Evolutionary conservation across 1,284 basidiomycete species (phyloP).

Genomic region (Sporisorium graminicola): DNA sequence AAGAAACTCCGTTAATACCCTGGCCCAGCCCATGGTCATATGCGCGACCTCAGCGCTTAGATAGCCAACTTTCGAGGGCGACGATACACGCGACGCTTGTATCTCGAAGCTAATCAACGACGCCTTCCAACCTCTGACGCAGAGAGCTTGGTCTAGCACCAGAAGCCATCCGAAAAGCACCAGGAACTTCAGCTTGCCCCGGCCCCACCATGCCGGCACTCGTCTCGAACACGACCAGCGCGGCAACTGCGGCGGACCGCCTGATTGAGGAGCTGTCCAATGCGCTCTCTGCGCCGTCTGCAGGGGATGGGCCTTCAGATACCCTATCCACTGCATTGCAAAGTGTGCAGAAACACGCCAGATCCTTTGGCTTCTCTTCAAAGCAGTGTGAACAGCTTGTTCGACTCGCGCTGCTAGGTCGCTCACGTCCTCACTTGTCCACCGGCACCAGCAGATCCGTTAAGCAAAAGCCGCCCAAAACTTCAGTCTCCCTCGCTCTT

Average conservation of each 20-base stretch:
- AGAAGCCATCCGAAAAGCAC: background rate
- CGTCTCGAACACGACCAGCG: conserved; percentile 6
- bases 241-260: conserved; percentile 27
- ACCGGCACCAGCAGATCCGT: conserved; percentile 16
- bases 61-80: background rate
- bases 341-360: conserved; percentile 28
- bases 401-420: conserved; percentile 36
- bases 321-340: conserved; percentile 13
- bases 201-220: conserved; percentile 27
- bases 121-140: background rate
- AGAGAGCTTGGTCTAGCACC: background rate
- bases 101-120: background rate
- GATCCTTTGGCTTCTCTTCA: conserved; percentile 35
- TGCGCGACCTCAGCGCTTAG: background rate
- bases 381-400: conserved; percentile 44
- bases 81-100: background rate
- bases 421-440: conserved; percentile 11
- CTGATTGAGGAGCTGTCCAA: conserved; percentile 28
- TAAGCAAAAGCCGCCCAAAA: conserved; percentile 34
- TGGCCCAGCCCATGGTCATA: background rate
- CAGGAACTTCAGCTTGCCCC: background rate
- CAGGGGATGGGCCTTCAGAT: conserved; percentile 10
- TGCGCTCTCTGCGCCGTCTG: conserved; percentile 25
- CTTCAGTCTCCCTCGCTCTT: conserved; percentile 33
- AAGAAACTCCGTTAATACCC: background rate